These are phyloP conservation scores for Gossypium aridum DNA, from an alignment of 441 rosid species.

Conservation along the genomic window DNA sequence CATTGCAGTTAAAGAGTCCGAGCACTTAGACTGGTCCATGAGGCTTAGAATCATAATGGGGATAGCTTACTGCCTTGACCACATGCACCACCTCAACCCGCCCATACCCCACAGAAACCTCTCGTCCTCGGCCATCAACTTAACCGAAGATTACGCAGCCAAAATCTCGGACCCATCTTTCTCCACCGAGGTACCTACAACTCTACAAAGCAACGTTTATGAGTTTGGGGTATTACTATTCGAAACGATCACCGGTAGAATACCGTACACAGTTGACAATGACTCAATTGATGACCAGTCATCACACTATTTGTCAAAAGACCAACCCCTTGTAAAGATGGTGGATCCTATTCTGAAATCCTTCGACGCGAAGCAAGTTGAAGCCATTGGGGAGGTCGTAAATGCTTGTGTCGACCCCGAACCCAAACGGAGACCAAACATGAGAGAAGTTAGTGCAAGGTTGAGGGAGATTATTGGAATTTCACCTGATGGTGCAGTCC, in stretches of 20 bases:
- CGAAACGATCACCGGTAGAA: conserved; percentile 53
- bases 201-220: conserved; percentile 36
- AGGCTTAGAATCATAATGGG: conserved; percentile 65
- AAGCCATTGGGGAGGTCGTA: conserved; percentile 33
- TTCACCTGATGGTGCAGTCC: conserved; percentile 33
- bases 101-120: conserved; percentile 45
- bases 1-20: conserved; percentile 56
- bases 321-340: conserved; percentile 28
- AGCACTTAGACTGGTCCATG: conserved; percentile 64
- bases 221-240: conserved; percentile 47
- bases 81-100: conserved; percentile 53
- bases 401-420: conserved; percentile 35
- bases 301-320: conserved; percentile 37
- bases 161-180: conserved; percentile 49
- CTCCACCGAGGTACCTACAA: conserved; percentile 27
- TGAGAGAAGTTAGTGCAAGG: conserved; percentile 34
- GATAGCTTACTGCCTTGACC: conserved; percentile 52
- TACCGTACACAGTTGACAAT: conserved; percentile 30
- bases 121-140: conserved; percentile 41
- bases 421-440: conserved; percentile 35
- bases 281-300: conserved; percentile 41
- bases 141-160: conserved; percentile 65
- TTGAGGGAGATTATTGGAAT: conserved; percentile 45
- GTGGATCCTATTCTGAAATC: conserved; percentile 45
- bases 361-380: conserved; percentile 37